Base-by-base conservation (phyloP, 2,329 filamentous ascomycete genomes). In the Talaromyces amestolkiae region DNA sequence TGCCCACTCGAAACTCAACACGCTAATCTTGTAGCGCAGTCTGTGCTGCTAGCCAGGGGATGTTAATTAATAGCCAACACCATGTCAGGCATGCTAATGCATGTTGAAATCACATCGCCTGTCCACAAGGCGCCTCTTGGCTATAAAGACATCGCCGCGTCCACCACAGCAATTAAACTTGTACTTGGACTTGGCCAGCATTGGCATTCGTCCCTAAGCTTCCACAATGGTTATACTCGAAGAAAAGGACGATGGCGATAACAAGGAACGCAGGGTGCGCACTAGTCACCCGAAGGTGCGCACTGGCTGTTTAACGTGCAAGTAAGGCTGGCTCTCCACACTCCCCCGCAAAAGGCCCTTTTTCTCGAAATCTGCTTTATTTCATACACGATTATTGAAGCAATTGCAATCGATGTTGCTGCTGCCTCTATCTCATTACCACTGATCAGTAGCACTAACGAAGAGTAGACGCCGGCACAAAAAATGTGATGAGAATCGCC, bases 401-500 rank as follows among this genome's bases (percentile, higher is more conserved):
- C 43, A 47, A 47, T n/a, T 11, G 19, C 2, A 43, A 10, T 8
- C 41, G 41, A 43, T 43, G 15, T 22, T 24, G 45, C 45, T 27
- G 47, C 22, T 27, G 27, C 27, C 27, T 17, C 22, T 27, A 7
- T 8, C 22, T 15, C 22, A 7, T 3, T 49, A 6, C 24, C 45
- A 22, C 5, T 15, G 45, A 49, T 49, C 45, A 49, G 24, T 15
- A 11, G 13, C 22, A 27, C 22, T 51, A 51, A 51, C 47, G 24
- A 51, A 27, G 15, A 17, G 19, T 58, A 67, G 65, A 49, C 54
- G 47, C 31, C 63, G 71, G 17, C 67, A 71, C 33, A 73, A 72
- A 61, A 74, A 75, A 61, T 74, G 72, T 51, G 72, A 72, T 59
- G 72, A 73, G 63, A 69, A 68, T 41, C 71, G 70, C 51, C 73